A percentile compares a stretch with the other conserved stretches of the same genome.
These are phyloP conservation scores for Sphagnum tenellum DNA, from an alignment of 225 moss, liverwort and hornwort species.

Conservation along the genomic window DNA sequence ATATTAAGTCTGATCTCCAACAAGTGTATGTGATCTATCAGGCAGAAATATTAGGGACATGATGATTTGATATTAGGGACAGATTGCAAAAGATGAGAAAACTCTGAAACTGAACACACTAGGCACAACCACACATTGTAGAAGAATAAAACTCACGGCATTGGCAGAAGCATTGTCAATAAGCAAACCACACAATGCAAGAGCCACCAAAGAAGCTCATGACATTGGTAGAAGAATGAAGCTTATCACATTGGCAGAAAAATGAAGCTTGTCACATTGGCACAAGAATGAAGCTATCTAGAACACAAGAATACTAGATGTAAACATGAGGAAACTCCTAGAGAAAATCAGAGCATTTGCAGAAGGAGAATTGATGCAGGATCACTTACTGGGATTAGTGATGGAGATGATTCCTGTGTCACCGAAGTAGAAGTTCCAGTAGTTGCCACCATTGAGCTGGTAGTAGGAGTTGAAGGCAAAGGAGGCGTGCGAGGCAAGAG, in stretches of 20 bases:
- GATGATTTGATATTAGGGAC: not conserved
- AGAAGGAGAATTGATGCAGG: too few species aligned
- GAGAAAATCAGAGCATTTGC: too few species aligned
- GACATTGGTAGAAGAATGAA: not conserved
- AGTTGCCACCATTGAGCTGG: slow-evolving; percentile 14
- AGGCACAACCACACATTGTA: too few species aligned
- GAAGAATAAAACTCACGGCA: too few species aligned
- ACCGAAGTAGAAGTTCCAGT: slow-evolving; percentile 12
- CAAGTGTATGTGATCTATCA: not conserved
- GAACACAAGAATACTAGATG: not conserved
- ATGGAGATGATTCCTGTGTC: slow-evolving; percentile 9
- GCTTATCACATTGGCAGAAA: not conserved
- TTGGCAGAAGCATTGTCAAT: too few species aligned
- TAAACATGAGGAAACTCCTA: not conserved
- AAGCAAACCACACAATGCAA: not conserved
- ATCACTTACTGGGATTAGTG: slow-evolving; percentile 9
- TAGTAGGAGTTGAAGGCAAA: slow-evolving; percentile 56
- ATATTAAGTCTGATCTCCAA: not conserved
- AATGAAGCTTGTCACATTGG: too few species aligned
- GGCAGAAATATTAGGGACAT: not conserved
- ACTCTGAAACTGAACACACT: not conserved
- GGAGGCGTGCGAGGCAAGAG: slow-evolving; percentile 26
- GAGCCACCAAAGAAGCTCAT: not conserved
- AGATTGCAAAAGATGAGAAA: not conserved
- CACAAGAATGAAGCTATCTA: too few species aligned